These are phyloP conservation scores for Myochromella boudieri DNA, from an alignment of 768 basidiomycete species.

Conservation along the genomic window DNA sequence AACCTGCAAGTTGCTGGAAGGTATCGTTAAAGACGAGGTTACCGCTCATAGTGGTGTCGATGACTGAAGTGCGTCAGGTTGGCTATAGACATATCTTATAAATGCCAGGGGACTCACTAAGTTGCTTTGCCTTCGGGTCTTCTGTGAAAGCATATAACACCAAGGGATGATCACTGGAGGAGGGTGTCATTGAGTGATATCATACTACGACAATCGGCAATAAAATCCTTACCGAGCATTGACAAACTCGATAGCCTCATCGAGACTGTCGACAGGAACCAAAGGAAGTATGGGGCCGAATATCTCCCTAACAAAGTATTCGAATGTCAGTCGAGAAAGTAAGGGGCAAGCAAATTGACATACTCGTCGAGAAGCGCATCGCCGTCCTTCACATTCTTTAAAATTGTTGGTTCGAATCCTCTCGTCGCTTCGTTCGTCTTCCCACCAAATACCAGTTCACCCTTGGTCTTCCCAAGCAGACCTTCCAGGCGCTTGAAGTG, in stretches of 20 bases:
- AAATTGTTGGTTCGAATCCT: slow-evolving; percentile 60
- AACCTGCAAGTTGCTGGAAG: slow-evolving; percentile 52
- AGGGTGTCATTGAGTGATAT: not conserved
- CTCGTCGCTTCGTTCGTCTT: slow-evolving; percentile 37
- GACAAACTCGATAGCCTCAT: slow-evolving; percentile 57
- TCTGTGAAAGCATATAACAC: slow-evolving; percentile 67
- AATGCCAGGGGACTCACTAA: slow-evolving; percentile 26
- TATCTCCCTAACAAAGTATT: slow-evolving; percentile 72
- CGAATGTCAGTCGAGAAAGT: not conserved
- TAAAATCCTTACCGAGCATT: slow-evolving; percentile 41
- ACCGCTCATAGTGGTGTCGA: slow-evolving; percentile 57
- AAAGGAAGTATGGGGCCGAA: slow-evolving; percentile 75
- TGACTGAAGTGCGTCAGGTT: slow-evolving; percentile 35
- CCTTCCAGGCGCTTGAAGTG: slow-evolving; percentile 56
- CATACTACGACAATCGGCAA: not conserved
- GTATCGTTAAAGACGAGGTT: slow-evolving; percentile 59
- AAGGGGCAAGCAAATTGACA: slow-evolving; percentile 14
- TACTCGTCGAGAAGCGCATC: slow-evolving; percentile 67
- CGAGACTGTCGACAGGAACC: slow-evolving; percentile 51
- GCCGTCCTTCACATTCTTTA: slow-evolving; percentile 48
- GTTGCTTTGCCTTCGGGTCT: slow-evolving; percentile 35
- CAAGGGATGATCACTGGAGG: slow-evolving; percentile 53
- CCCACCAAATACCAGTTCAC: slow-evolving; percentile 55
- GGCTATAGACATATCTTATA: not conserved
- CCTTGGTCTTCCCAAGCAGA: slow-evolving; percentile 54